A percentile compares a stretch with the other conserved stretches of the same genome.
Evolutionary conservation across 2,329 filamentous ascomycete genomes (phyloP).

Genomic region (Cladosporium austrohemisphaericum): DNA sequence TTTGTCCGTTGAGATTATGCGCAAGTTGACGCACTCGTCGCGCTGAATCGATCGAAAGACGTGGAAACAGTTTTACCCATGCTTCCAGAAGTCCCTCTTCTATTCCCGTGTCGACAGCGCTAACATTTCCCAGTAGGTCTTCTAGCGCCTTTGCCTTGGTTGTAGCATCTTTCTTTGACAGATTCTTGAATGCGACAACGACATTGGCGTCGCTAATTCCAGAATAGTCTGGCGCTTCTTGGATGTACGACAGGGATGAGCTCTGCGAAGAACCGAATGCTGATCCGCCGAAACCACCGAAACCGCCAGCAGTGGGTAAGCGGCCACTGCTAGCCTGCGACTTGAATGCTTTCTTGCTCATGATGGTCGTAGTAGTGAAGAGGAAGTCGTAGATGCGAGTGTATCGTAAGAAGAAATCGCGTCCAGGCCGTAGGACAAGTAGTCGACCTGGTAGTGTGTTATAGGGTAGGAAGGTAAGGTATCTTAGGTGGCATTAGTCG

Average conservation of each 20-base stretch:
- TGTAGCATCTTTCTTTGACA: conserved; percentile 86
- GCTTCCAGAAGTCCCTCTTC: conserved; percentile 82
- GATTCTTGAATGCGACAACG: conserved; percentile 86
- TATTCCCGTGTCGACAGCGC: conserved; percentile 55
- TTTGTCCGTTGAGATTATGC: conserved; percentile 67
- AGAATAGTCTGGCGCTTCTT: conserved; percentile 78
- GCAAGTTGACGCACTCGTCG: conserved; percentile 83
- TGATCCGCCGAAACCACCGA: conserved; percentile 37
- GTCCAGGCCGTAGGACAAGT: too few relatives aligned
- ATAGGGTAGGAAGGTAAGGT: too few relatives aligned
- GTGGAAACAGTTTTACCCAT: conserved; percentile 81
- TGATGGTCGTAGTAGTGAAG: conserved; percentile 27
- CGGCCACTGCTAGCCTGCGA: conserved; percentile 62
- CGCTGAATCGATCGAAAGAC: conserved; percentile 83
- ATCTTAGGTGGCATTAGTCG: too few relatives aligned
- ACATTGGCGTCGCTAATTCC: conserved; percentile 74
- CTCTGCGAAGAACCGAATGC: conserved; percentile 48
- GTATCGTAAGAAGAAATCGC: too few relatives aligned
- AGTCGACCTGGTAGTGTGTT: too few relatives aligned
- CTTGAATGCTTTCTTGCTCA: conserved; percentile 60
- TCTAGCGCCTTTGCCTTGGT: conserved; percentile 90
- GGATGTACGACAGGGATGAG: conserved; percentile 77
- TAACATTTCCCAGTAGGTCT: conserved; percentile 67
- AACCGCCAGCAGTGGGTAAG: conserved; percentile 38
- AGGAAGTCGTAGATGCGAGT: neutral